phyloP scores from a whole-genome alignment of 257 asterid genomes.

The Solanum virginianum region DNA sequence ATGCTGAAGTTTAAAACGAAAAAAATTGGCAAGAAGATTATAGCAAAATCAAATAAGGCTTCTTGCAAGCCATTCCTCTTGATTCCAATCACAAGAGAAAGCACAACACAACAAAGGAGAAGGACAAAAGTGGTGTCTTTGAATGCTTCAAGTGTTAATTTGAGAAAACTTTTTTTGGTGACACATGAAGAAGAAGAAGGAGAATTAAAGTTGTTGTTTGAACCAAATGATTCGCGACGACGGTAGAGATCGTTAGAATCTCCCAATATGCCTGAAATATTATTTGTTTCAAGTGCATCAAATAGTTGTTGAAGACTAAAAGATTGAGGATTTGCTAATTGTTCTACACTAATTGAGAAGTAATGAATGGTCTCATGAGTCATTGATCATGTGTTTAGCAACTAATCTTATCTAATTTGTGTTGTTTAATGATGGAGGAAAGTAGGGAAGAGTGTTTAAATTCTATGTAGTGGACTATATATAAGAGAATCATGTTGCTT shows the following conservation, averaged over 20 bases:
- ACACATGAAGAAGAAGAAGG: background rate
- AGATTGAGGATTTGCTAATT: slow-evolving; percentile 2
- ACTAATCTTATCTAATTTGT: background rate
- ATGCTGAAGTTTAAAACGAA: background rate
- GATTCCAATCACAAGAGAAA: slow-evolving; percentile 19
- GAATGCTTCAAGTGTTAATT: slow-evolving; percentile 8
- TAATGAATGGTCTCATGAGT: background rate
- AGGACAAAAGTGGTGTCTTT: slow-evolving; percentile 20
- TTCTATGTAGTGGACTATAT: background rate
- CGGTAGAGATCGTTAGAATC: slow-evolving; percentile 6
- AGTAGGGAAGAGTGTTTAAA: background rate
- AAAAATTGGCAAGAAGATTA: slow-evolving; percentile 8
- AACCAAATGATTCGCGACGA: slow-evolving; percentile 17
- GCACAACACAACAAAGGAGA: slow-evolving; percentile 21
- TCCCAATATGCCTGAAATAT: slow-evolving; percentile 14
- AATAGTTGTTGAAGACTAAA: background rate
- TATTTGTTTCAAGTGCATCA: slow-evolving; percentile 9
- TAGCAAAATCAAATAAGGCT: slow-evolving; percentile 8
- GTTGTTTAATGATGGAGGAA: background rate
- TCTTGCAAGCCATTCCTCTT: slow-evolving; percentile 13
- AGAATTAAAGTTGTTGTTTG: background rate
- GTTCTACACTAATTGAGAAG: slow-evolving; percentile 10
- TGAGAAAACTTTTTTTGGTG: background rate
- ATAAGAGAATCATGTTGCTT: background rate
- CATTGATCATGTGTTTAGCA: background rate